Base-by-base conservation (phyloP, 768 basidiomycete genomes). In the Saitozyma podzolica region DNA sequence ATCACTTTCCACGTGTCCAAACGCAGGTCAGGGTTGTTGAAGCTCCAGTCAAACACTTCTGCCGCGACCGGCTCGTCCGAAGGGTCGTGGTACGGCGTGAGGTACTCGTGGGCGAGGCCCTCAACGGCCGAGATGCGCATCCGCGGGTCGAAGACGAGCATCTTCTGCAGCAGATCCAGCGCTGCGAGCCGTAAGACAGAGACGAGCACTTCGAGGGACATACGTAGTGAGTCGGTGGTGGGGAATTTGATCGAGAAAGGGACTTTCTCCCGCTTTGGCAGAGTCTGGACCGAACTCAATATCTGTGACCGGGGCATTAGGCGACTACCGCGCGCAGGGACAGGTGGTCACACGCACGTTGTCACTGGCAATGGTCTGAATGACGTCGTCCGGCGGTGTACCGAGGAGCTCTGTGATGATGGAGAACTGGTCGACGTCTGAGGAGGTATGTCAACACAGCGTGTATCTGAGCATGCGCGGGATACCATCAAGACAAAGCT, bases 1-100 rank as follows among this genome's bases (percentile, higher is more conserved):
- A 99, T 99, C 76, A 96, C 95, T 82, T 97, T 98, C 96, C 96
- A 99, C 0, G 92, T 95, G 74, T 99, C 96, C 10, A 98, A 90
- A 0, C 95, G 96, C 50, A 99, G 84, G 79, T 99, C 96, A n/a
- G 96, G 96, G 67, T 99, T 96, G 80, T 99, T 99, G 86, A 99
- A 99, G 73, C 88, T 90, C 96, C 96, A 99, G 80, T 99, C 96
- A 74, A 99, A 99, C 75, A 90, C 89, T 77, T 97, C 93, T 16
- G 84, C 86, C 11, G 96, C 91, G 17, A 88, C 87, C 9, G 96
- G 96, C 78, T 99, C 96, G 77, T 99, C 96, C 2, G 92, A 92
- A 8, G 95, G 93, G 80, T 99, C 96, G 75, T 99, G 96, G 76
- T 99, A 99, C 2, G 95, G 96, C 1, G 91, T 86, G 19, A 99